phyloP scores from a whole-genome alignment of 371 early-diverging fungal species.

The Mortierella sp. region DNA sequence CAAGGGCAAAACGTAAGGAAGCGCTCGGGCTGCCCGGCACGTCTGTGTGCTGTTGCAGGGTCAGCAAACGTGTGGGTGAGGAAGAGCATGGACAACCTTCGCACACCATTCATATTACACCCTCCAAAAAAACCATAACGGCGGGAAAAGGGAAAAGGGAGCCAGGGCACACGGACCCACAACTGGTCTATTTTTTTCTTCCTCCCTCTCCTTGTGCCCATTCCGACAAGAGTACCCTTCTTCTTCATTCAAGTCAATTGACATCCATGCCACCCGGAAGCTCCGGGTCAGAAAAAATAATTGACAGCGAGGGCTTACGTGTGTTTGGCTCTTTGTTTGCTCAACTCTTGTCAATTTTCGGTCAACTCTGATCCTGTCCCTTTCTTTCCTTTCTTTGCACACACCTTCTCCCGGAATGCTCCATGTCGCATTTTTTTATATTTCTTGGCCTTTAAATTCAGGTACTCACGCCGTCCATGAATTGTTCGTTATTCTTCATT shows the following conservation, averaged over 20 bases:
- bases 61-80: background rate
- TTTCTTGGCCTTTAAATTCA: background rate
- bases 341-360: background rate
- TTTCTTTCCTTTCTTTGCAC: background rate
- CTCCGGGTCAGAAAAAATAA: slow-evolving; percentile 10
- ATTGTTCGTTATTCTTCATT: background rate
- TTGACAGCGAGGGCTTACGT: background rate
- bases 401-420: background rate
- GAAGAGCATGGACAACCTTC: background rate
- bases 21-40: slow-evolving; percentile 1
- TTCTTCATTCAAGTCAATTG: background rate
- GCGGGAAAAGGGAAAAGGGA: background rate
- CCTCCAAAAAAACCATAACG: background rate
- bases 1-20: background rate
- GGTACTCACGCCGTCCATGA: background rate
- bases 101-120: background rate
- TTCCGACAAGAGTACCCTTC: background rate
- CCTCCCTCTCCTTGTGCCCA: background rate
- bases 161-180: slow-evolving; percentile 1
- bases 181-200: background rate
- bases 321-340: background rate
- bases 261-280: background rate
- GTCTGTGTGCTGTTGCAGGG: background rate
- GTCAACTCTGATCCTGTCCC: background rate
- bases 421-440: background rate